Evolutionary conservation across 257 asterid species (phyloP).

Genomic region (Plantago major): DNA sequence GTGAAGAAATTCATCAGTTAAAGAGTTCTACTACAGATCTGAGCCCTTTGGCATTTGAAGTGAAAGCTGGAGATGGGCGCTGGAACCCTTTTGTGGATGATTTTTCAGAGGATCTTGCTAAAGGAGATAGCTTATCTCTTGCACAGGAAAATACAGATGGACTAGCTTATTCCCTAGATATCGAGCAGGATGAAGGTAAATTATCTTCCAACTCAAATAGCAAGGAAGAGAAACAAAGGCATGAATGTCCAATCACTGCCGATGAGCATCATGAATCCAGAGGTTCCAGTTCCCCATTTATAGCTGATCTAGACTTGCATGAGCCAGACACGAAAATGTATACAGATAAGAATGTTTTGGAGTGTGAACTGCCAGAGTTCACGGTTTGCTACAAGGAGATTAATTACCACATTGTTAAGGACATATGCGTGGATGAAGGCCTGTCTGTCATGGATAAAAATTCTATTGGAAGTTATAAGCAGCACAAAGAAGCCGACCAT

Average conservation of each 20-base stretch:
- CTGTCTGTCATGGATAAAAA: conserved; percentile 36
- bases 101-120: conserved; percentile 21
- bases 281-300: conserved; percentile 24
- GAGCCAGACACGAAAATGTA: conserved; percentile 24
- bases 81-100: conserved; percentile 30
- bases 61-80: conserved; percentile 28
- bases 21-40: conserved; percentile 27
- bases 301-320: conserved; percentile 24
- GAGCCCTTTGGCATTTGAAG: conserved; percentile 22
- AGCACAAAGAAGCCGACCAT: conserved; percentile 28
- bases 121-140: conserved; percentile 22
- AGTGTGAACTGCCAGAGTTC: conserved; percentile 49
- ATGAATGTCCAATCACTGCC: conserved; percentile 21
- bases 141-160: conserved; percentile 26
- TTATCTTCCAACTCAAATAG: conserved; percentile 29
- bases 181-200: conserved; percentile 32
- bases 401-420: conserved; percentile 45
- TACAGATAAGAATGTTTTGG: conserved; percentile 48
- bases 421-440: conserved; percentile 80
- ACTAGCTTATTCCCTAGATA: conserved; percentile 8
- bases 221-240: conserved; percentile 26
- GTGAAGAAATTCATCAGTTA: conserved; percentile 30
- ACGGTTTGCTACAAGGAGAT: conserved; percentile 52
- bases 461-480: conserved; percentile 27
- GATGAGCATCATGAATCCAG: conserved; percentile 24